Percentiles rank a stretch among this genome's conserved stretches.
These are phyloP conservation scores for Suillus placidus DNA, from an alignment of 768 basidiomycete species.

Conservation along the genomic window DNA sequence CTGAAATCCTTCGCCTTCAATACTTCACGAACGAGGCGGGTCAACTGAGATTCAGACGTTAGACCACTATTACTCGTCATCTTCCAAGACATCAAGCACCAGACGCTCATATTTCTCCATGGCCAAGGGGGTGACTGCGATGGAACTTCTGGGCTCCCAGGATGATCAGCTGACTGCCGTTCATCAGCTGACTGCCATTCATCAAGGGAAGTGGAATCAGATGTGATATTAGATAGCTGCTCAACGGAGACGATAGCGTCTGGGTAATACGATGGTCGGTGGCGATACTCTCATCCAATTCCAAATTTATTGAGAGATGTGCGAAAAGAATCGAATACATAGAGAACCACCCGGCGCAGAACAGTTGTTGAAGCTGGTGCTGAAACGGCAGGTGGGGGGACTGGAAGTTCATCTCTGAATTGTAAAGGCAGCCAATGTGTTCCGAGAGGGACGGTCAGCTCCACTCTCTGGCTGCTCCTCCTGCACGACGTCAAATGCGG, in stretches of 20 bases:
- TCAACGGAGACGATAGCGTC: not conserved
- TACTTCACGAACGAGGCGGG: conserved; percentile 11
- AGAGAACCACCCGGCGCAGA: conserved; percentile 14
- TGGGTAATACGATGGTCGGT: conserved; percentile 13
- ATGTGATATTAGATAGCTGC: not conserved
- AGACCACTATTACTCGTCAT: conserved; percentile 4
- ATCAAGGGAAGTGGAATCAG: not conserved
- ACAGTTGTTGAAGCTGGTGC: not conserved
- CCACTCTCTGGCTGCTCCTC: not conserved
- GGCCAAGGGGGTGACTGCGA: conserved; percentile 16
- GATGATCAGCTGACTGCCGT: not conserved
- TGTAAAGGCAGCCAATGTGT: conserved; percentile 2
- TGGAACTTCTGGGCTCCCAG: not conserved
- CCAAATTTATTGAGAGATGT: conserved; percentile 22
- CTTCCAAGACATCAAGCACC: conserved; percentile 17
- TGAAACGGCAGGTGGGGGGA: conserved; percentile 11
- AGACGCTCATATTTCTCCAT: conserved; percentile 18
- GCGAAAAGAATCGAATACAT: conserved; percentile 18
- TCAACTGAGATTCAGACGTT: not conserved
- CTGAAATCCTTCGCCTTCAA: conserved; percentile 14
- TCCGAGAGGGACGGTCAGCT: not conserved
- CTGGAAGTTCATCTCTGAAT: conserved; percentile 22
- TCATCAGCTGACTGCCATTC: too few relatives aligned
- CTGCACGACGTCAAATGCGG: not conserved
- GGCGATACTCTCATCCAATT: conserved; percentile 17